Percentiles rank a stretch among this genome's conserved stretches.
Evolutionary conservation across 768 basidiomycete species (phyloP).

Genomic region (Russula sp.): DNA sequence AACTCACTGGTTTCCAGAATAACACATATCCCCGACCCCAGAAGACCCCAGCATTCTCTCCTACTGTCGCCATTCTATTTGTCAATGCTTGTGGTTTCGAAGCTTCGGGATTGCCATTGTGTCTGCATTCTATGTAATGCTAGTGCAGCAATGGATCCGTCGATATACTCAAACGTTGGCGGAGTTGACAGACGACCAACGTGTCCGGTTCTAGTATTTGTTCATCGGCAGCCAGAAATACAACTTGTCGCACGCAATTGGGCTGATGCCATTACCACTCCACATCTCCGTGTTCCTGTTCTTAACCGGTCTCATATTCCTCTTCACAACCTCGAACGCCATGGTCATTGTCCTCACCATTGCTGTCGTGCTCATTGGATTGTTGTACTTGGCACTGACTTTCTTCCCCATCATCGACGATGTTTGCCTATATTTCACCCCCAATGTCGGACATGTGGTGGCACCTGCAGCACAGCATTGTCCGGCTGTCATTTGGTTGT

Average conservation of each 20-base stretch:
- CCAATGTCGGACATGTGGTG: slow-evolving; percentile 18
- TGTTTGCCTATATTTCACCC: slow-evolving; percentile 17
- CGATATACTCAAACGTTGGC: slow-evolving; percentile 16
- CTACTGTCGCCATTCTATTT: not conserved
- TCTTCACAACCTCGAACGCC: slow-evolving; percentile 8
- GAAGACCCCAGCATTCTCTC: not conserved
- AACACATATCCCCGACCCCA: slow-evolving; percentile 1
- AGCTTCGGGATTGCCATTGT: slow-evolving; percentile 18
- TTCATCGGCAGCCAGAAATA: slow-evolving; percentile 21
- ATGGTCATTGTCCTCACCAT: slow-evolving; percentile 8
- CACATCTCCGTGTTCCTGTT: slow-evolving; percentile 28
- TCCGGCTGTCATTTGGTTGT: not conserved
- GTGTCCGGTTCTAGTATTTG: slow-evolving; percentile 16
- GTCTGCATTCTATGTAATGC: slow-evolving; percentile 22
- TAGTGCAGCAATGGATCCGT: slow-evolving; percentile 25
- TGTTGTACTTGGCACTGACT: slow-evolving; percentile 14
- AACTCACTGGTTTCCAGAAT: slow-evolving; percentile 13
- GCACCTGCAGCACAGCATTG: not conserved
- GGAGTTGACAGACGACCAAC: slow-evolving; percentile 1
- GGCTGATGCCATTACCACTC: slow-evolving; percentile 27
- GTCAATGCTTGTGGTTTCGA: slow-evolving; percentile 25
- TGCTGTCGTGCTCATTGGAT: slow-evolving; percentile 1
- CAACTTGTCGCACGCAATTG: slow-evolving; percentile 33
- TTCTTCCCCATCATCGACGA: slow-evolving; percentile 8
- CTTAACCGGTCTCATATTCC: slow-evolving; percentile 24